These are phyloP conservation scores for Euphorbia tirucalli DNA, from an alignment of 345 rosid genomes.

Conservation along the genomic window DNA sequence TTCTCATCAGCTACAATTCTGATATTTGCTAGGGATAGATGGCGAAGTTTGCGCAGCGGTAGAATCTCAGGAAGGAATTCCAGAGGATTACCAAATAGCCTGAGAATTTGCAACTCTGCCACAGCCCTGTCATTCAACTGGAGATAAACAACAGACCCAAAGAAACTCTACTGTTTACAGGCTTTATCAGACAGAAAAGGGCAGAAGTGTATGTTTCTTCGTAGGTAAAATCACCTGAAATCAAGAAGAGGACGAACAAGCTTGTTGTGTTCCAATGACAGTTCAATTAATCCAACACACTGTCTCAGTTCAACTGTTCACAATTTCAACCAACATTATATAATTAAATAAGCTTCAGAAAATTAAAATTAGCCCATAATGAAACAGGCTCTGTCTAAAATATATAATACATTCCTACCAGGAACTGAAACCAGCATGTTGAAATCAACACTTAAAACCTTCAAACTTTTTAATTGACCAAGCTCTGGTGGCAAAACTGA, in stretches of 20 bases:
- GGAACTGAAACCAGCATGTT: slow-evolving; percentile 88
- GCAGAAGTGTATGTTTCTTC: slow-evolving; percentile 16
- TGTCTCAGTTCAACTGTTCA: slow-evolving; percentile 86
- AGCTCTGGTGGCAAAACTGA: slow-evolving; percentile 85
- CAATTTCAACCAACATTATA: slow-evolving; percentile 27
- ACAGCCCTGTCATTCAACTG: slow-evolving; percentile 74
- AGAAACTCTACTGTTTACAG: slow-evolving; percentile 14
- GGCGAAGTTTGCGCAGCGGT: slow-evolving; percentile 84
- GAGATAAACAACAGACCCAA: slow-evolving; percentile 38
- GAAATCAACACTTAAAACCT: slow-evolving; percentile 74
- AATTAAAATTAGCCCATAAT: neutral
- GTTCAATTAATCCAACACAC: slow-evolving; percentile 73
- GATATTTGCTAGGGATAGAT: slow-evolving; percentile 87
- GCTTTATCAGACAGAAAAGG: slow-evolving; percentile 18
- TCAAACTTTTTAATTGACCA: slow-evolving; percentile 66
- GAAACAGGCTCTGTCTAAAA: neutral
- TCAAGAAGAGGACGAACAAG: slow-evolving; percentile 97
- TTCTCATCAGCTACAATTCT: slow-evolving; percentile 90
- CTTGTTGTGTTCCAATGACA: slow-evolving; percentile 93
- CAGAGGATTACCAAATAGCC: slow-evolving; percentile 94
- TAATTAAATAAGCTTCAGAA: slow-evolving; percentile 11
- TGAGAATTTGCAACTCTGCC: slow-evolving; percentile 76
- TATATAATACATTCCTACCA: slow-evolving; percentile 50
- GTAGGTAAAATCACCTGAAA: slow-evolving; percentile 70
- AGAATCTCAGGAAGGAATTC: slow-evolving; percentile 98